Evolutionary conservation across 2,329 filamentous ascomycete genomes (phyloP), one percentile per base, ranked within the genome.

Genomic region (Pleoardoris graminearum): DNA sequence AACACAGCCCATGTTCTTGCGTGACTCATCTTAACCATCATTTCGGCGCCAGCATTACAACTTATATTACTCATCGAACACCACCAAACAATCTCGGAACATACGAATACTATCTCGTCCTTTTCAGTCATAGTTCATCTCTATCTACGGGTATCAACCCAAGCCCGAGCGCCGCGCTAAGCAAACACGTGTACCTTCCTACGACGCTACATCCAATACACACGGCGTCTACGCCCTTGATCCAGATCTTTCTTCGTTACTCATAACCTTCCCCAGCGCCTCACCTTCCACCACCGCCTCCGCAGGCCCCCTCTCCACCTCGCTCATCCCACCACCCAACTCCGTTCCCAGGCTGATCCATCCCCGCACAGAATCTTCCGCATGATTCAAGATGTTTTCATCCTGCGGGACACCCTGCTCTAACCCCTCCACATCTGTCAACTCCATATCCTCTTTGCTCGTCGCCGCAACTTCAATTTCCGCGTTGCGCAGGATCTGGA

Each of bases 401-500:
- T 75, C 73, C 3, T 68, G 58, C 3, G 53, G 44, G 4, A 61
- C 17, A 11, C 53, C 55, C n/a, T 30, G 43, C 22, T 58, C 37
- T 14, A 45, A 42, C 0, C 33, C 51, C 4, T 58, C 43, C 0
- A 52, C 53, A 30, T 71, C 66, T 4, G 64, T 61, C 4, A 77
- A 62, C 44, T 79, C 77, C 30, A 68, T 45, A 51, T 79, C 77
- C 16, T 63, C 52, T 4, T 63, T 63, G 30, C 73, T 75, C 3
- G 73, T 75, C n/a, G 65, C 58, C 11, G 75, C 75, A 3, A 80
- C 71, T 53, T 77, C 71, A 1, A 74, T 61, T 0, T 74, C 73
- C 11, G 61, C 63, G 27, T 79, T 71, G n/a, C 78, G 64, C 35
- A 89, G 71, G 80, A 90, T 57, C 77, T 97, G 65, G 85, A 97